Percentiles rank a stretch among this genome's conserved stretches.
These are phyloP conservation scores for Crithidia sp. DNA, from an alignment of 208 protist genomes.

Conservation along the genomic window DNA sequence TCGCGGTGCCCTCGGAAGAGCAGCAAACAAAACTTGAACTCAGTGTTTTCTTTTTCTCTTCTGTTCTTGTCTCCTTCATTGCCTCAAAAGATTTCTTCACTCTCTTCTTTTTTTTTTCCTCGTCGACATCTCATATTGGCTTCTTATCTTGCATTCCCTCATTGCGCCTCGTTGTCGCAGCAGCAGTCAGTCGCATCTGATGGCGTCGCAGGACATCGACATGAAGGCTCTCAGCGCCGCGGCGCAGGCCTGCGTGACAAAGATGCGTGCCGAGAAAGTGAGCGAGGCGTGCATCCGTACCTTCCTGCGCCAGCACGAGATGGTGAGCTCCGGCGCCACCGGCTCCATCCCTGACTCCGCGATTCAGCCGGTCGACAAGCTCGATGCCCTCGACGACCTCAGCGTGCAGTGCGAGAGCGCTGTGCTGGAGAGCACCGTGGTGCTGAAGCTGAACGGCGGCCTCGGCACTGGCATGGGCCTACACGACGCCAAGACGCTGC, in stretches of 20 bases:
- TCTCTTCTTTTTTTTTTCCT: slow-evolving; percentile 27
- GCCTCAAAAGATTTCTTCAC: neutral
- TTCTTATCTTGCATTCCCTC: too few relatives aligned
- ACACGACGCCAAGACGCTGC: slow-evolving; percentile 87
- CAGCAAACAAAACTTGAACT: neutral
- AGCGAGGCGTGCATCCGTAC: slow-evolving; percentile 66
- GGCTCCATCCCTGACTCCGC: slow-evolving; percentile 60
- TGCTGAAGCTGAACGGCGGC: slow-evolving; percentile 98
- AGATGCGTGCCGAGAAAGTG: slow-evolving; percentile 70
- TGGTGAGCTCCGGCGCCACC: slow-evolving; percentile 50
- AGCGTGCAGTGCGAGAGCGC: slow-evolving; percentile 22
- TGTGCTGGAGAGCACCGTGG: slow-evolving; percentile 87
- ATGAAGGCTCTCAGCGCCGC: slow-evolving; percentile 41
- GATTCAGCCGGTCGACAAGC: slow-evolving; percentile 48
- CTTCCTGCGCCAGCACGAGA: slow-evolving; percentile 64
- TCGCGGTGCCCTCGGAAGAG: neutral
- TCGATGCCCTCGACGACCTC: slow-evolving; percentile 51
- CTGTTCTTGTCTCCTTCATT: neutral
- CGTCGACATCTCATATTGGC: neutral
- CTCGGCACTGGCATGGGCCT: slow-evolving; percentile 94
- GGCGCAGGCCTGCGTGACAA: slow-evolving; percentile 59
- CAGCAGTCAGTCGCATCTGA: neutral
- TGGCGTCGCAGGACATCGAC: slow-evolving; percentile 20
- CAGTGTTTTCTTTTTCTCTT: slow-evolving; percentile 8
- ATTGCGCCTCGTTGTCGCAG: too few relatives aligned